Conservation (phyloP, 495 filamentous ascomycete genomes). For the Elaphomyces granulatus region DNA sequence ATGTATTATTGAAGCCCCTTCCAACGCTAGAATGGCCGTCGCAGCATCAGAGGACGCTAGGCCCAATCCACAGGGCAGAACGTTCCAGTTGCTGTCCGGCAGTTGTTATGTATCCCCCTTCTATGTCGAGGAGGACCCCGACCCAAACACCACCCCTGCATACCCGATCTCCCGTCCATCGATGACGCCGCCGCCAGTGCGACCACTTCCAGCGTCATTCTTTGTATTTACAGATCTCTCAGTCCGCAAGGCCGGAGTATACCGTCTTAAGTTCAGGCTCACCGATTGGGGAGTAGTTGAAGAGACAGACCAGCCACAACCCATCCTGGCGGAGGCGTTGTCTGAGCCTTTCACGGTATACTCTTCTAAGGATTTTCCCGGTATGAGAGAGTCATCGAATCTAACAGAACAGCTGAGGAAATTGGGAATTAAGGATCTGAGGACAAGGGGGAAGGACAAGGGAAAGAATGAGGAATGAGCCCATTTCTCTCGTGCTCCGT, state of each 20-base stretch:
- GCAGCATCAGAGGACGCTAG: conserved; percentile 3
- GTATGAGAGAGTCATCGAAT: conserved; percentile 52
- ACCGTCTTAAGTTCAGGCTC: conserved; percentile 73
- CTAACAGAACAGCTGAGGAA: conserved; percentile 28
- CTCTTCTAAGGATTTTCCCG: conserved; percentile 93
- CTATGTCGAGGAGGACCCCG: conserved; percentile 28
- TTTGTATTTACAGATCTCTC: conserved; percentile 94
- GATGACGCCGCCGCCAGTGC: conserved; percentile 31
- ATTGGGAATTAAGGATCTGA: conserved; percentile 33
- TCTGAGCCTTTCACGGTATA: conserved; percentile 77
- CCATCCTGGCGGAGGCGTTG: conserved; percentile 51
- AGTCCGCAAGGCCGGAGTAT: conserved; percentile 72
- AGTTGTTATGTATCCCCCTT: conserved; percentile 32
- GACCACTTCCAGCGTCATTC: conserved; percentile 38
- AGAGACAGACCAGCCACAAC: conserved; percentile 42
- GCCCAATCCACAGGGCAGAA: conserved; percentile 1
- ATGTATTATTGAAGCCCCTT: neutral
- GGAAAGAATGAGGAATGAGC: conserved; percentile 22
- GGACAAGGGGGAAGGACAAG: conserved; percentile 30
- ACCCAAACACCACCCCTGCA: conserved; percentile 39
- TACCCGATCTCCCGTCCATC: conserved; percentile 43
- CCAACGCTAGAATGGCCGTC: conserved; percentile 12
- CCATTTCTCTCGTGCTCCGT: neutral
- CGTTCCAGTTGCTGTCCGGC: conserved; percentile 22
- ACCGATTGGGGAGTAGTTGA: conserved; percentile 46